These are phyloP conservation scores for Cornus controversa DNA, from an alignment of 148 eudicot genomes.

Conservation along the genomic window DNA sequence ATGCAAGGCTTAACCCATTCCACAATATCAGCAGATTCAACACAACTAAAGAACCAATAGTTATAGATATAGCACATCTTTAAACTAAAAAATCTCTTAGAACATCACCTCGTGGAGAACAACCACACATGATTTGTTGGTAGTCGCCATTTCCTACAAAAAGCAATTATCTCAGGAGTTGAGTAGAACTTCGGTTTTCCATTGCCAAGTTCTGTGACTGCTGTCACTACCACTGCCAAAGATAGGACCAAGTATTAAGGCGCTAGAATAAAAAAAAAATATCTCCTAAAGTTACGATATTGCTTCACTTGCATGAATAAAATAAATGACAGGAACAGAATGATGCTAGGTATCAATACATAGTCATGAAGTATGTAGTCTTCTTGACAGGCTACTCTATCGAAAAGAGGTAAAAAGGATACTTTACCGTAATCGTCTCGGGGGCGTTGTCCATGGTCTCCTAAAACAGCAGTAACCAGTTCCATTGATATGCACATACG, in stretches of 20 bases:
- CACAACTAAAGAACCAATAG: not conserved
- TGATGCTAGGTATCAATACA: not conserved
- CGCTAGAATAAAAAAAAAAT: not conserved
- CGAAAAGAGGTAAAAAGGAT: not conserved
- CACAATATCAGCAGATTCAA: too few species aligned
- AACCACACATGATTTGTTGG: conserved; percentile 97
- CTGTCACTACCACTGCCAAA: conserved; percentile 86
- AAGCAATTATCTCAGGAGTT: conserved; percentile 85
- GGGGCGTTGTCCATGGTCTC: conserved; percentile 98
- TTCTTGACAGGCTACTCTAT: not conserved
- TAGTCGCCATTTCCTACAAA: conserved; percentile 90
- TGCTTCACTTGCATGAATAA: not conserved
- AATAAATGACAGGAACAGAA: not conserved
- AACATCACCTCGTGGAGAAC: conserved; percentile 80
- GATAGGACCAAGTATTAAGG: conserved; percentile 20
- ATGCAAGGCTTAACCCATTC: not conserved
- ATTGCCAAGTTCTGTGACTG: conserved; percentile 76
- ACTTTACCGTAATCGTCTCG: conserved; percentile 75
- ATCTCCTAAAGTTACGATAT: not conserved
- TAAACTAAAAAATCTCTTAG: not conserved
- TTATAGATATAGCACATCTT: not conserved
- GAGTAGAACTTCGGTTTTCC: conserved; percentile 94
- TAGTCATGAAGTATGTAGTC: not conserved
- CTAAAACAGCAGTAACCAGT: conserved; percentile 94
- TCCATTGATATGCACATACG: conserved; percentile 94